Evolutionary conservation across 2,329 filamentous ascomycete genomes (phyloP), one percentile per base, ranked within the genome.

Genomic region (Geosmithia flava): DNA sequence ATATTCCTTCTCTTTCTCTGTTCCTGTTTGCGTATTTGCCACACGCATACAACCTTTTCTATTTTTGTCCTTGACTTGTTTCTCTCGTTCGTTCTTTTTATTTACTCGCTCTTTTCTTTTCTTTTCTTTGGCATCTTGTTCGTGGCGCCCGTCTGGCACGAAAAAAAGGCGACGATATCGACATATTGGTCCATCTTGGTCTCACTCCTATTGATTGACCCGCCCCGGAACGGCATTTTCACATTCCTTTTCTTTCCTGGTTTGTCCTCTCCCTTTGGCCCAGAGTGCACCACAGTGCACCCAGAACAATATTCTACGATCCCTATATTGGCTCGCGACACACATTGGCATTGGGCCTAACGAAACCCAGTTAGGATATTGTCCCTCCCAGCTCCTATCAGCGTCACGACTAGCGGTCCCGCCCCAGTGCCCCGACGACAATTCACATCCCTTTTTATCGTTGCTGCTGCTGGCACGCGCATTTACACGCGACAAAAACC

Each of bases 101-200:
- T 47, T n/a, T 44, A 15, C 29, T 10, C 40, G 29, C 37, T 11
- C 2, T 42, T 44, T 10, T n/a, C 47, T 30, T 39, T 45, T 30
- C 19, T 29, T n/a, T n/a, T 20, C 40, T 45, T 41, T 42, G 23
- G 19, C 43, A 23, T n/a, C 27, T 23, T 29, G 13, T 27, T 42
- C 33, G 47, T 44, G 41, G 16, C 29, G 44, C 44, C 47, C 47
- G 47, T 49, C 47, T 49, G 47, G 47, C 43, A 49, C 47, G 47
- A 49, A 44, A 42, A 44, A 42, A 42, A 49, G 44, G 33, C 47
- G 44, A 46, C 46, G 17, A 16, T 37, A 42, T 33, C 16, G 20
- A 23, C 45, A 20, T 17, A 20, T 20, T 46, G 44, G 20, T 46
- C 19, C 19, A 37, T 46, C 20, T 16, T 41, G 30, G 33, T 37